Conservation (phyloP, 805 yeast genomes). For the Ogataea parapolymorpha region DNA sequence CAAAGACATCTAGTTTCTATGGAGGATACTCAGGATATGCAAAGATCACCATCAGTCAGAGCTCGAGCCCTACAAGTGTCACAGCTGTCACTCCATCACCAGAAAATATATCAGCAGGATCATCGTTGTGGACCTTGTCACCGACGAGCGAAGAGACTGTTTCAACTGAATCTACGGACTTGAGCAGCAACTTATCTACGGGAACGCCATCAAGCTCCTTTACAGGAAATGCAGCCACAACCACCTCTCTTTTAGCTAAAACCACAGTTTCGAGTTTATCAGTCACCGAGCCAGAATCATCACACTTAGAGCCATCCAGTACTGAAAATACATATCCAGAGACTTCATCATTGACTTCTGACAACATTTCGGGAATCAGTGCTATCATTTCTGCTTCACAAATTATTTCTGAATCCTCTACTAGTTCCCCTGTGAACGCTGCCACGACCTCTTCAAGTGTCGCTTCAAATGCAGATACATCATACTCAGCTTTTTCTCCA, state of each 20-base stretch:
- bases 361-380: not conserved
- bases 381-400: not conserved
- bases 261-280: not conserved
- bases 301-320: no score
- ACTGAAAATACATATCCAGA: no score
- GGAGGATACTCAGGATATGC: no score
- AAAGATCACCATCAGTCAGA: no score
- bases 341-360: not conserved
- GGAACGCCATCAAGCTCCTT: not conserved
- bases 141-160: no score
- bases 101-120: no score
- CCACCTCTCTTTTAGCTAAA: not conserved
- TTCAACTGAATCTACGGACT: not conserved
- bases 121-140: no score
- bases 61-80: no score
- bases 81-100: no score
- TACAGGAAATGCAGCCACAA: constrained; percentile 3
- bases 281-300: no score
- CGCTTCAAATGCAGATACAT: constrained; percentile 4
- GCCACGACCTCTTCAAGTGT: constrained; percentile 12
- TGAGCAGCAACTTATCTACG: not conserved
- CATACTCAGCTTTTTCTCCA: not conserved
- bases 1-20: no score
- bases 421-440: not conserved
- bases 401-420: not conserved